phyloP scores from a whole-genome alignment of 1,284 basidiomycete species.

The Salmacisia buchloeana region DNA sequence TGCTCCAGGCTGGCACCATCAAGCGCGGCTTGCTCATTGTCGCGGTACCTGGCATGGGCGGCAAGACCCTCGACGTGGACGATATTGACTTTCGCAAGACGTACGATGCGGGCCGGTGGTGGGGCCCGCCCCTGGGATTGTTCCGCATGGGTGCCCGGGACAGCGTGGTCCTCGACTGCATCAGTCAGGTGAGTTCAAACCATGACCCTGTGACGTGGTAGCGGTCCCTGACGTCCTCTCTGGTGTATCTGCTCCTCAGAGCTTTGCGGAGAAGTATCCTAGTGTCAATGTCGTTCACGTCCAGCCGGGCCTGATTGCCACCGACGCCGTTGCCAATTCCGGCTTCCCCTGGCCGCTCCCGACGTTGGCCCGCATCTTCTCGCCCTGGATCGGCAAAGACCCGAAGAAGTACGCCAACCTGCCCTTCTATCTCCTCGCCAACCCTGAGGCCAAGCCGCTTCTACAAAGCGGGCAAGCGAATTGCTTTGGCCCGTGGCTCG shows the following conservation, averaged over 20 bases:
- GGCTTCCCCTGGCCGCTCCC: constrained; percentile 44
- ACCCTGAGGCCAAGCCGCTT: constrained; percentile 22
- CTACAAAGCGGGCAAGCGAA: constrained; percentile 27
- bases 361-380: constrained; percentile 23
- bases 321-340: constrained; percentile 40
- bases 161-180: constrained; percentile 30
- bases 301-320: constrained; percentile 41
- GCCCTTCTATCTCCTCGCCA: constrained; percentile 34
- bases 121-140: constrained; percentile 22
- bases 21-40: constrained; percentile 43
- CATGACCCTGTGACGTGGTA: no score
- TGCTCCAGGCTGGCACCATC: constrained; percentile 43
- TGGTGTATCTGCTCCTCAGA: constrained; percentile 9
- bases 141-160: constrained; percentile 20
- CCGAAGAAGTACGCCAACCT: constrained; percentile 32
- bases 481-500: constrained; percentile 13
- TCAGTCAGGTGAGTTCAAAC: constrained; percentile 20
- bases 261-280: constrained; percentile 25
- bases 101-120: constrained; percentile 21
- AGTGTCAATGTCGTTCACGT: constrained; percentile 32
- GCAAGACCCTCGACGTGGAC: constrained; percentile 30
- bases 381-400: constrained; percentile 6
- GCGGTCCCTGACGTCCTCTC: no score
- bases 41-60: constrained; percentile 40
- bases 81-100: constrained; percentile 40